Base-by-base conservation (phyloP, 2,329 filamentous ascomycete genomes). In the Sphaerulina populicola region DNA sequence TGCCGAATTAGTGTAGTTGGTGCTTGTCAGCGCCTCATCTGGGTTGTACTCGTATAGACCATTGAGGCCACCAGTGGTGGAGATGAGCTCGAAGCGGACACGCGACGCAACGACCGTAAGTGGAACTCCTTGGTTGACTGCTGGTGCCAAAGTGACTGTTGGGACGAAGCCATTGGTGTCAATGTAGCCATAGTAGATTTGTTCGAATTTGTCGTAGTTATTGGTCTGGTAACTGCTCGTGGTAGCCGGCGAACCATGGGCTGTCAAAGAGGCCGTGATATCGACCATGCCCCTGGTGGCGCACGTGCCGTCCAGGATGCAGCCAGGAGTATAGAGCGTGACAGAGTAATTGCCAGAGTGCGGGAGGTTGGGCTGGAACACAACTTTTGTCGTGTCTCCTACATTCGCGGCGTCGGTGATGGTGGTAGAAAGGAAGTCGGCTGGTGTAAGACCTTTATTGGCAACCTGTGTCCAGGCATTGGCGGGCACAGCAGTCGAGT, bases 131-230 rank as follows among this genome's bases (percentile, higher is more conserved):
- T 89, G 85, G 36, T 79, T 82, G 30, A 77, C 67, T 18, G 81
- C 73, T 4, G 91, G 86, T 0, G 81, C 77, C 40, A 98, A 72
- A 0, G 86, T 94, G 47, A 98, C 82, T 4, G 80, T 11, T 91
- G 88, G 38, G 82, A 82, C 74, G 96, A 96, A 15, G 77, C 78
- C 83, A 47, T 79, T 82, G 48, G 83, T 82, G 64, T 97, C 88
- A 48, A 98, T 81, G 58, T 82, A 82, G 42, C 90, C 93, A 58
- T 84, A 85, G 70, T 89, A 95, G 52, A 98, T 82, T 60, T 87
- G 83, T 65, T 98, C 93, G 64, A 94, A 97, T 69, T 98, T 98
- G 74, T 97, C 91, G 67, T 84, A 94, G 66, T 94, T 79, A 71
- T 98, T 98, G 14, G 90, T 95, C 69, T 98, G 93, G 66, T 79